Evolutionary conservation across 257 asterid species (phyloP), one percentile per base, ranked within the genome.

Genomic region (Leonotis leonurus): DNA sequence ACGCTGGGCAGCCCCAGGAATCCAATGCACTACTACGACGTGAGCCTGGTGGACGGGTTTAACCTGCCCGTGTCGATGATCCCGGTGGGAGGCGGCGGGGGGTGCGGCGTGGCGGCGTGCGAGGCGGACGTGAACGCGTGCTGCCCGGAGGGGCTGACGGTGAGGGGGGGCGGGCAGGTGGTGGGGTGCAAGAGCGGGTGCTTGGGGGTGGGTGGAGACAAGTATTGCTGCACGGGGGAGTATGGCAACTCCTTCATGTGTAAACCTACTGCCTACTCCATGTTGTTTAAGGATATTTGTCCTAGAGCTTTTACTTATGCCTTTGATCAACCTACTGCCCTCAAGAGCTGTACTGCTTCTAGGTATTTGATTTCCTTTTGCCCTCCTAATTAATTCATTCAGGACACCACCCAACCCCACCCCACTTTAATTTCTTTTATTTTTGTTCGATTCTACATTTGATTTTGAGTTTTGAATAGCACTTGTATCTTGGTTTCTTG

Each of bases 11-110:
- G 88, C 1, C 3, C 14, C 5, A 39, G 64, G 14, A 77, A 83
- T 17, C 76, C 80, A 12, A 21, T 49, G 40, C 95, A 90, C 53
- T 90, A 76, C 77, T 87, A 85, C 63, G 97, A 87, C 60, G 95
- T 87, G 54, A 90, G 95, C 65, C 72, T 90, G 40, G 95, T 90
- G 8, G 93, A 90, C 51, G 96, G 97, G 0, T 87, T 81, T 70
- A 90, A 90, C 62, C 67, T 83, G 11, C 95, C 97, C 3, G 84
- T 78, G 64, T 62, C 88, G 27, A 77, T 85, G 95, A 60, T 73
- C 1, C 96, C 93, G 6, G 80, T 77, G 25, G 88, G 85, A 0
- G 79, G 80, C 0, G 70, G 60, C 2, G 58, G 10, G 1, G 81
- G 78, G 11, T 85, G 96, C 10, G 90, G 88, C 5, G 77, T 78